Evolutionary conservation across 176 grass and related monocot species (phyloP), one percentile per base, ranked within the genome.

Genomic region (Dactylis glomerata): DNA sequence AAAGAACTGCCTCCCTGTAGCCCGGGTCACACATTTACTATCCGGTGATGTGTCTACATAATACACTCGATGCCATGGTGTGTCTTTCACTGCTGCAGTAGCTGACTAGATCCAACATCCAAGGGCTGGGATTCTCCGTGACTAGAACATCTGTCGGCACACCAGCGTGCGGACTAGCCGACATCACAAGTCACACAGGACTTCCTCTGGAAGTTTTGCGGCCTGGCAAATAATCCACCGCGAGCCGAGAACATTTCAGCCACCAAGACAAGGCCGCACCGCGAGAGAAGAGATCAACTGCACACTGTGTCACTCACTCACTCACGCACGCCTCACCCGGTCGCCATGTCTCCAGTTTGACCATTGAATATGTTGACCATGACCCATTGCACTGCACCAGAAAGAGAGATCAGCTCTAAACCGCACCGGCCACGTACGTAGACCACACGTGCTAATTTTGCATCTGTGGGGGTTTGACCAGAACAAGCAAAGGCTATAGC

Each of bases 331-430:
- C 28, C 10, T 22, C 31, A 80, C 49, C 11, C 10, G 44, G 44
- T 45, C 44, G 11, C 44, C 24, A 47, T 31, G 50, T 22, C 31
- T 24, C 6, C 9, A 33, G 3, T 75, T 85, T 87, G 84, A 87
- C 80, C 89, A 46, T 81, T 55, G 76, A 87, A 91, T 84, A 44
- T 41, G 1, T 91, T 91, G 89, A 87, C 85, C 44, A 67, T 20
- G 50, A 52, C 16, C 55, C 5, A n/a, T n/a, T n/a, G n/a, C n/a
- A n/a, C n/a, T n/a, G n/a, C n/a, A 19, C 36, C 1, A 64, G 15
- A 17, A 16, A 32, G 13, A 31, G 19, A 63, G 9, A 20, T 30
- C 24, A 45, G 4, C 16, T 45, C 56, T 22, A 2, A 11, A 45
- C 17, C 3, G 80, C 63, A n/a, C 24, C 6, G 47, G 20, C 55